Evolutionary conservation across 2,329 filamentous ascomycete genomes (phyloP), one percentile per base, ranked within the genome.

Genomic region (Oidium heveae): DNA sequence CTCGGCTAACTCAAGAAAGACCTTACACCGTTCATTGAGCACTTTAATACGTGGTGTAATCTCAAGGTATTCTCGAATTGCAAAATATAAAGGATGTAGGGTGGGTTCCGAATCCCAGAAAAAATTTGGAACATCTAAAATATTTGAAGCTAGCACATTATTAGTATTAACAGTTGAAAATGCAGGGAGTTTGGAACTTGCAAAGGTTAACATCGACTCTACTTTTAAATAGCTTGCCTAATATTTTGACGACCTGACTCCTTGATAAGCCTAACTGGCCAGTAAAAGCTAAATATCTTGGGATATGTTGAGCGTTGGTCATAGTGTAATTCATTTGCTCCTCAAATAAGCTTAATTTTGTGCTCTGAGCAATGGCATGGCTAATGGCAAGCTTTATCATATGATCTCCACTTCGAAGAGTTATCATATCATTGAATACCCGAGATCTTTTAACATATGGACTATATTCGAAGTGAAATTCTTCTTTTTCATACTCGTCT

Each of bases 391-490:
- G 74, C 69, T 96, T 96, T 66, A 96, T 94, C 89, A 98, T 96
- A 69, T 98, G 91, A 69, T 98, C 91, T 41, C 86, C 82, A 57
- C 86, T 93, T 58, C 93, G 76, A 47, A 98, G 71, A 0, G 91
- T 98, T 62, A 98, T 96, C 91, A 98, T 98, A 67, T 98, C 91
- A 68, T 98, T 96, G 71, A 93, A 98, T 32, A 98, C 84, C 55
- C 91, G 78, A 4, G 91, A 91, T 52, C 88, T 78, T 58, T 87
- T 82, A 36, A 91, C 86, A 56, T 86, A 76, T 0, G 79, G 76
- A 62, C 86, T 94, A 71, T 98, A 98, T 67, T 96, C 88, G 65
- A 98, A 98, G 65, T 98, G 89, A 63, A 98, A 95, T 65, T 96
- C 89, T 65, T 98, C 91, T 0, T 84, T 98, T 70, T 98, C 91